phyloP scores from a whole-genome alignment of 2,329 filamentous ascomycete species.

The Botrytis fabae region DNA sequence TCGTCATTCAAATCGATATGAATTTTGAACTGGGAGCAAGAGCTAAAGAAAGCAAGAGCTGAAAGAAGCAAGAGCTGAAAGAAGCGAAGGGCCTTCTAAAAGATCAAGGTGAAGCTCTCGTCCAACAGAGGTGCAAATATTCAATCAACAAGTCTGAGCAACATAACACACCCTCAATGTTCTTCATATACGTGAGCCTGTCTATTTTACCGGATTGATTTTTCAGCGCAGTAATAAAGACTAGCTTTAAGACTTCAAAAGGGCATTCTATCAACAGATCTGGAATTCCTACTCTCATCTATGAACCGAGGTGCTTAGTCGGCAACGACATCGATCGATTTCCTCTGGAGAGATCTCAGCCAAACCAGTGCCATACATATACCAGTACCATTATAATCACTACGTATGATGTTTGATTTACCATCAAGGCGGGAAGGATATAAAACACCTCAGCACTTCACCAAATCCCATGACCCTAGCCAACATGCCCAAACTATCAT shows the following conservation, averaged over 20 bases:
- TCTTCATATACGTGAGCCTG: not conserved
- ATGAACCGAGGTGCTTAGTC: not conserved
- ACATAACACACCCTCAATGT: not conserved
- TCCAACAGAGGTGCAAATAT: not conserved
- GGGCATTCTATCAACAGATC: not conserved
- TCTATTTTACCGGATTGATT: accelerated
- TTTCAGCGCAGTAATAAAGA: not conserved
- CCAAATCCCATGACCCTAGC: not conserved
- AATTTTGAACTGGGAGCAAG: not conserved
- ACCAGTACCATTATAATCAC: not conserved
- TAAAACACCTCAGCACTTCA: not conserved
- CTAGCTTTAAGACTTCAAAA: not conserved
- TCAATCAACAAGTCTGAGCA: not conserved
- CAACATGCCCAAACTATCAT: not conserved
- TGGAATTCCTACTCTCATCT: not conserved
- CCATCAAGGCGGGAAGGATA: not conserved
- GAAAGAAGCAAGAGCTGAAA: accelerated
- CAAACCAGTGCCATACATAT: not conserved
- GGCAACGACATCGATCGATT: not conserved
- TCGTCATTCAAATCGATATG: not conserved
- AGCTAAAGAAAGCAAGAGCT: accelerated
- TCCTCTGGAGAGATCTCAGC: not conserved
- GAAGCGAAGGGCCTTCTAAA: not conserved
- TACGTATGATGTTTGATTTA: not conserved
- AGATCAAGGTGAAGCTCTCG: no score